Evolutionary conservation across 352 stramenopile genomes (phyloP), one percentile per base, ranked within the genome.

Genomic region (Phytopythium helicoides): DNA sequence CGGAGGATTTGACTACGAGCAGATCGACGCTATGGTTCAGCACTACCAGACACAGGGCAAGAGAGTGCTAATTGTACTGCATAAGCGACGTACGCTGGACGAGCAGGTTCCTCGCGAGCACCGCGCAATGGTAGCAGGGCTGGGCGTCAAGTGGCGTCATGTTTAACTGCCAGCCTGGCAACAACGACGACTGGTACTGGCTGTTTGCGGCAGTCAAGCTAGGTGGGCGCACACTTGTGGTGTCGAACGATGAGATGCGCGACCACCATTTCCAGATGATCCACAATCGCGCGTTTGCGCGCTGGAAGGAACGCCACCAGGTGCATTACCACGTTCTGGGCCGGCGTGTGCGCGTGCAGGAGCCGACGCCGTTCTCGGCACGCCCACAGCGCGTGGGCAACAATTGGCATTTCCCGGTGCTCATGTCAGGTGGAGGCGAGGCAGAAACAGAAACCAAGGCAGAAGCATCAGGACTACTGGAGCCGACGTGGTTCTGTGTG

Each of bases 181-280:
- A 98, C 81, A 99, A 99, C 58, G 97, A 99, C 81, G 97, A 99
- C 85, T 99, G 96, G 96, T 99, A 98, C 76, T 99, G 97, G 97
- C 87, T 99, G 62, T 98, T 98, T 66, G 94, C 95, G 5, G 94
- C 93, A 6, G 81, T 97, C 38, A 88, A 86, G 56, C 68, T 87
- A n/a, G 73, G 85, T 39, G 75, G 74, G 1, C 75, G 81, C 44
- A 89, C 77, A 48, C 64, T 98, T 18, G 76, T 97, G 37, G 71
- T 99, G 9, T 98, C 95, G 3, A 99, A 99, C 77, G 97, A 99
- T 71, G 94, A 99, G 78, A 99, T 99, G 97, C 81, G 97, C 51
- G 97, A 99, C 82, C 97, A 99, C 78, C 96, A 99, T 73, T 99
- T 99, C 79, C 90, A 98, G 70, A 99, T 99, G 94, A 89, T 99